Percentiles rank a stretch among this genome's conserved stretches.
Conservation (phyloP, 2,329 filamentous ascomycete species). For the Beauveria scarabaeidicola region DNA sequence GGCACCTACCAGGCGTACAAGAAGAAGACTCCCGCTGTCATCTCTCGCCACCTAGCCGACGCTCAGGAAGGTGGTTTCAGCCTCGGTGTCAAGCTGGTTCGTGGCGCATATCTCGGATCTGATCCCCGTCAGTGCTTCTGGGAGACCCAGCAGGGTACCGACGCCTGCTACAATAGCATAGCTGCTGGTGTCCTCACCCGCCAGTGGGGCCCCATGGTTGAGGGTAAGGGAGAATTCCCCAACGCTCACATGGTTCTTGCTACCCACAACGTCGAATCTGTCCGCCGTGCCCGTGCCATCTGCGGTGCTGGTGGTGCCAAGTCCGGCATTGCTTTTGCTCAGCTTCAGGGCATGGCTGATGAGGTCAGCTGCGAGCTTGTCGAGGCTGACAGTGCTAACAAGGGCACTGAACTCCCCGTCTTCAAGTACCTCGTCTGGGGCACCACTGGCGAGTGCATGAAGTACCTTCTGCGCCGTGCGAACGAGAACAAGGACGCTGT, state of each 20-base stretch:
- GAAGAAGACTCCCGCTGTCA: constrained; percentile 48
- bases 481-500: constrained; percentile 69
- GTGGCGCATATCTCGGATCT: constrained; percentile 63
- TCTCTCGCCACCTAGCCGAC: constrained; percentile 50
- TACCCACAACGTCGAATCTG: constrained; percentile 71
- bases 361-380: constrained; percentile 66
- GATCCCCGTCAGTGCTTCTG: constrained; percentile 64
- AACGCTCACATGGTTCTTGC: constrained; percentile 61
- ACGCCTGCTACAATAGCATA: constrained; percentile 64
- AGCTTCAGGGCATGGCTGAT: constrained; percentile 93
- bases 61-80: constrained; percentile 55
- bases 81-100: constrained; percentile 66
- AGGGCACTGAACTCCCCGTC: constrained; percentile 41
- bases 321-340: constrained; percentile 41
- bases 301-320: constrained; percentile 36
- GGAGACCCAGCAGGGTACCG: constrained; percentile 63
- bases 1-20: constrained; percentile 74
- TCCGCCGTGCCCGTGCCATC: constrained; percentile 47
- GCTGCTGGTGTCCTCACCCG: constrained; percentile 58
- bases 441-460: constrained; percentile 71
- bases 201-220: constrained; percentile 29
- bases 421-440: constrained; percentile 67
- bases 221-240: constrained; percentile 41
- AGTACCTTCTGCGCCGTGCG: constrained; percentile 56
- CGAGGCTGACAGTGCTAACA: constrained; percentile 24